Percentiles rank a stretch among this genome's conserved stretches.
Conservation (phyloP, 495 filamentous ascomycete species). For the Polyplosphaeria fusca region DNA sequence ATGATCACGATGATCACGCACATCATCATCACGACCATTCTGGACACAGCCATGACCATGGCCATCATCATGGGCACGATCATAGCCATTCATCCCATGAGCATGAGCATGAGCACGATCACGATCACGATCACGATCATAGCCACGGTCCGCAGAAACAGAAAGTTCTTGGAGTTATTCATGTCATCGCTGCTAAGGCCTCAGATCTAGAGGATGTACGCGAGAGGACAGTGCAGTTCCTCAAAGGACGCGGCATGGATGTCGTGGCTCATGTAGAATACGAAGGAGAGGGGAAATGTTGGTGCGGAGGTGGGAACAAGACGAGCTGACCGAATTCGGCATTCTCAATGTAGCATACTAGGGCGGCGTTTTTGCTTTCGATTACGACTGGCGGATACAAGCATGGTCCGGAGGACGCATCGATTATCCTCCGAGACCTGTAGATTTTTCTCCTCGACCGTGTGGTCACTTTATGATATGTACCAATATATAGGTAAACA, state of each 20-base stretch:
- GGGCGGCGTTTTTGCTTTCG: too few relatives aligned
- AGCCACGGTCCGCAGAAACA: conserved; percentile 22
- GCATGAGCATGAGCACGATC: conserved; percentile 7
- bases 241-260: conserved; percentile 39
- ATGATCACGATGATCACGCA: conserved; percentile 5
- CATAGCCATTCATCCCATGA: conserved; percentile 18
- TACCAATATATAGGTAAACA: too few relatives aligned
- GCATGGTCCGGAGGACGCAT: too few relatives aligned
- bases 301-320: conserved; percentile 41
- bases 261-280: conserved; percentile 44
- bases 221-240: conserved; percentile 38
- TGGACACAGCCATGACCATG: conserved; percentile 8
- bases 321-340: too few relatives aligned
- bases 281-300: conserved; percentile 41
- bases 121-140: conserved; percentile 9
- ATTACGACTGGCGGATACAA: too few relatives aligned
- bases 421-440: too few relatives aligned
- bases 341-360: too few relatives aligned
- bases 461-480: too few relatives aligned
- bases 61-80: conserved; percentile 21
- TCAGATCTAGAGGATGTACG: conserved; percentile 45
- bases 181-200: conserved; percentile 37
- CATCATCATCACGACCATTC: conserved; percentile 14
- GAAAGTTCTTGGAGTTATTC: conserved; percentile 43
- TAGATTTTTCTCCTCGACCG: too few relatives aligned